These are phyloP conservation scores for Neophaeococcomyces aloes DNA, from an alignment of 2,329 filamentous ascomycete species.

Conservation along the genomic window DNA sequence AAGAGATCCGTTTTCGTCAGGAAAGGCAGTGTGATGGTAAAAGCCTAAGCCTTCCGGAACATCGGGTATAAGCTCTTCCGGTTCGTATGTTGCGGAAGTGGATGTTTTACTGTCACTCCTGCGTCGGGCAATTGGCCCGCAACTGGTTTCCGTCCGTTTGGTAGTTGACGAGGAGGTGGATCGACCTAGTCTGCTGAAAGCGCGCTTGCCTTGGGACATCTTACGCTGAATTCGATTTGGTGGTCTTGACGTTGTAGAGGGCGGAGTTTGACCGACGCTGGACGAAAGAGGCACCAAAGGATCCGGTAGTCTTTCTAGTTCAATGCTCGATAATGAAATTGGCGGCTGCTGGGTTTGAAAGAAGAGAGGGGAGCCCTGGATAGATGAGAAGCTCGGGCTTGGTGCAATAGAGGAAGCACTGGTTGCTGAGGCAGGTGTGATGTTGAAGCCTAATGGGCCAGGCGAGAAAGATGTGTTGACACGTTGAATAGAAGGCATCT, in stretches of 20 bases:
- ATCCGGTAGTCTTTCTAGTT: slow-evolving; percentile 62
- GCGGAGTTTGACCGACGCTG: slow-evolving; percentile 10
- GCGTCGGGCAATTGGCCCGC: slow-evolving; percentile 76
- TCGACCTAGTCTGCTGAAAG: slow-evolving; percentile 50
- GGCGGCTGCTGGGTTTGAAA: slow-evolving; percentile 10
- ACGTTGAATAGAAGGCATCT: slow-evolving; percentile 16
- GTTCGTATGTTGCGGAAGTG: slow-evolving; percentile 41
- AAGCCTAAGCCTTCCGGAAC: slow-evolving; percentile 3
- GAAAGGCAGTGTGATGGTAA: background rate
- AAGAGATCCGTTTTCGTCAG: background rate
- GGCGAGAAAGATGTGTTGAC: slow-evolving; percentile 13
- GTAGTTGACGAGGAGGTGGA: slow-evolving; percentile 68
- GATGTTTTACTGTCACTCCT: slow-evolving; percentile 83
- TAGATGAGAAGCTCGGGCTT: slow-evolving; percentile 19
- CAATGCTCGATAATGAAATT: slow-evolving; percentile 33
- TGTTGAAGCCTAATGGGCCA: slow-evolving; percentile 2
- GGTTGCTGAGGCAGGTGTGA: background rate
- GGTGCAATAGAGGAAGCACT: slow-evolving; percentile 14
- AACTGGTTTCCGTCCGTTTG: slow-evolving; percentile 72
- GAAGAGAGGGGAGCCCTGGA: slow-evolving; percentile 20
- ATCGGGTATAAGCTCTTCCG: slow-evolving; percentile 18
- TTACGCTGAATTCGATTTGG: slow-evolving; percentile 66
- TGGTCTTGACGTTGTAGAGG: slow-evolving; percentile 29
- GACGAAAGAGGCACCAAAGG: slow-evolving; percentile 47
- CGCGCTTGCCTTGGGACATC: slow-evolving; percentile 58